A percentile compares a stretch with the other conserved stretches of the same genome.
Evolutionary conservation across 495 filamentous ascomycete genomes (phyloP).

Genomic region (Penicillium macrosclerotiorum): DNA sequence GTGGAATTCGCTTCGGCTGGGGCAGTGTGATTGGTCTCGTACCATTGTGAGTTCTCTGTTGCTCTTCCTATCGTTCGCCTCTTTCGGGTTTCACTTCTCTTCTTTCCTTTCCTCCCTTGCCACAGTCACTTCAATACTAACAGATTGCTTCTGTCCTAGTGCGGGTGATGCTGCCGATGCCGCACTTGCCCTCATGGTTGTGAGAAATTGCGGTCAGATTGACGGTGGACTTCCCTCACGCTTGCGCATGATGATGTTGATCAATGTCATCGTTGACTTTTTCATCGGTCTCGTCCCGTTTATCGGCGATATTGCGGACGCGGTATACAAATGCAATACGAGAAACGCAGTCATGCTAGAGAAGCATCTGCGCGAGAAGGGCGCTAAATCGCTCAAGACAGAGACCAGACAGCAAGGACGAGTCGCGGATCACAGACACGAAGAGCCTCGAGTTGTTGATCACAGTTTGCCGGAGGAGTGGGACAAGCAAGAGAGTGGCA

Average conservation of each 20-base stretch:
- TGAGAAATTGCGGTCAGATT: conserved; percentile 62
- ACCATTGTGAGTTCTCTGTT: conserved; percentile 59
- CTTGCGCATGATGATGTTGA: conserved; percentile 64
- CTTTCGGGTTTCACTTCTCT: no score
- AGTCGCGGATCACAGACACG: neutral
- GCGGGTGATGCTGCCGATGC: conserved; percentile 74
- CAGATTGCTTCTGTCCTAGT: conserved; percentile 31
- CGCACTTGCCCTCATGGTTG: conserved; percentile 59
- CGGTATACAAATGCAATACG: conserved; percentile 66
- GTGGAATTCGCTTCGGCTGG: conserved; percentile 80
- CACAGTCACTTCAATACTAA: conserved; percentile 11
- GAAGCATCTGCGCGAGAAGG: conserved; percentile 58
- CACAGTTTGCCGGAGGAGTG: conserved; percentile 43
- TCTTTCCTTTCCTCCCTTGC: no score
- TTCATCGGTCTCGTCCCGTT: conserved; percentile 80
- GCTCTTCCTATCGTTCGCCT: neutral
- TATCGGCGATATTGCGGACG: conserved; percentile 79
- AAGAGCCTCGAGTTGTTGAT: conserved; percentile 18
- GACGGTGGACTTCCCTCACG: conserved; percentile 64
- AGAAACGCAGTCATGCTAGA: conserved; percentile 76
- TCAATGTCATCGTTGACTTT: conserved; percentile 78
- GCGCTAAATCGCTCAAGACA: conserved; percentile 23
- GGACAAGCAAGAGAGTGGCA: conserved; percentile 34
- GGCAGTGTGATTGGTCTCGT: conserved; percentile 75
- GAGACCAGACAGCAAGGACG: conserved; percentile 15